phyloP scores from a whole-genome alignment of 2,329 filamentous ascomycete genomes.

The Fusarium graminum region DNA sequence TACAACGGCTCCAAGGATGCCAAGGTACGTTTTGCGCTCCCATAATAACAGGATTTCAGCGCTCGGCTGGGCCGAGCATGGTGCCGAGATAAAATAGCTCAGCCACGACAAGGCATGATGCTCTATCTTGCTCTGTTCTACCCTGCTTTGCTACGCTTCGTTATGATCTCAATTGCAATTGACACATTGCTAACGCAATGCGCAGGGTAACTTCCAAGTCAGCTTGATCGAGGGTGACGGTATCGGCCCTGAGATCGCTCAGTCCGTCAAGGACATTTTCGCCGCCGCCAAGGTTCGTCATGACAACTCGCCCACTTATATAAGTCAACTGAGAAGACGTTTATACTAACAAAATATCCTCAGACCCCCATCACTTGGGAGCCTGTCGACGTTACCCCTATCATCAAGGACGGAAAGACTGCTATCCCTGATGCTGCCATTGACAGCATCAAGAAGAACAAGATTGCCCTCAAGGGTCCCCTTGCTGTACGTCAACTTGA shows the following conservation, averaged over 20 bases:
- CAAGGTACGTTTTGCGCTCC: conserved; percentile 73
- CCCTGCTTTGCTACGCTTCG: conserved; percentile 24
- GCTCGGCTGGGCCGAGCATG: conserved; percentile 48
- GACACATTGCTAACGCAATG: conserved; percentile 46
- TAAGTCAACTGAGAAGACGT: conserved; percentile 2
- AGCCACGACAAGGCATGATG: conserved; percentile 41
- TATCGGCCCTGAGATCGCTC: conserved; percentile 96
- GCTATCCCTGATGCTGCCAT: conserved; percentile 94
- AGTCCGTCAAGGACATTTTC: conserved; percentile 99
- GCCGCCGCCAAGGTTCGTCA: conserved; percentile 84
- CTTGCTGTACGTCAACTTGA: conserved; percentile 77
- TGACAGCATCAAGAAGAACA: conserved; percentile 92
- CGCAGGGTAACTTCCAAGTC: conserved; percentile 92
- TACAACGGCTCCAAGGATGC: conserved; percentile 92
- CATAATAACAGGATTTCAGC: conserved; percentile 33
- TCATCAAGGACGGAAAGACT: conserved; percentile 94
- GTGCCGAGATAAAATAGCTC: conserved; percentile 59
- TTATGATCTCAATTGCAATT: conserved; percentile 30
- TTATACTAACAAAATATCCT: conserved; percentile 45
- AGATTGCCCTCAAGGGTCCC: conserved; percentile 97
- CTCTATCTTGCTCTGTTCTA: too few relatives aligned
- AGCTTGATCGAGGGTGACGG: conserved; percentile 99
- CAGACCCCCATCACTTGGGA: conserved; percentile 94
- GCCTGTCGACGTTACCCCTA: conserved; percentile 94
- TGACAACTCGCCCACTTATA: conserved; percentile 25